Base-by-base conservation (phyloP, 2,329 filamentous ascomycete genomes). In the Nigrospora osmanthi region DNA sequence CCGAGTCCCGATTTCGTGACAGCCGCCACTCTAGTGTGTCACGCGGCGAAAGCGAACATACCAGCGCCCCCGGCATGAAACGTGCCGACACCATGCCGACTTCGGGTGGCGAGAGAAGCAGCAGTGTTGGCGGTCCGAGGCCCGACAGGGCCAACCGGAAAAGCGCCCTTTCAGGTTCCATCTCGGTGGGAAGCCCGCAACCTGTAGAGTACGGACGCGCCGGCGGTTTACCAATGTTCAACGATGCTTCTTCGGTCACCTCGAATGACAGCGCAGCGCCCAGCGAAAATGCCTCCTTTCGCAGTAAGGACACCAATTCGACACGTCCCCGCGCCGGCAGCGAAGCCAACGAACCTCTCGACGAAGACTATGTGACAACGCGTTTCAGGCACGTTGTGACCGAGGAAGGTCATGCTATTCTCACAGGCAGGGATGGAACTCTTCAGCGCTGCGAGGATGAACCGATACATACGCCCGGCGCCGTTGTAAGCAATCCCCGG, bases 391-490 rank as follows among this genome's bases (percentile, higher is more conserved):
- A 95, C 58, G 71, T 86, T 4, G 69, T 84, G 23, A 89, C 86
- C 0, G 80, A 86, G 2, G 85, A 81, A 14, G 89, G 89, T 0
- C 88, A 95, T 65, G 81, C 85, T 23, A 78, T 95, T 30, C 87
- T 95, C 44, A 93, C 87, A 1, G 89, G 89, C 6, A 76, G 85
- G 45, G 81, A 88, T 43, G 83, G 81, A 2, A 78, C 75, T 1
- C 67, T 93, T 38, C 86, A 94, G 58, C 77, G 81, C 43, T 95
- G 89, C 58, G 89, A 95, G 62, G 89, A 95, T 56, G 89, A 95
- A 56, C 89, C 89, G 0, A 95, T 95, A 23, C 88, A 91, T 52
- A 84, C 89, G 1, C 89, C 89, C 1, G 89, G 89, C 32, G 86
- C 87, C 1, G 68, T 90, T 28, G 23, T 28, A 28, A 28, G 23